Evolutionary conservation across 2,329 filamentous ascomycete genomes (phyloP), one percentile per base, ranked within the genome.

Genomic region (Sphaceloma murrayae): DNA sequence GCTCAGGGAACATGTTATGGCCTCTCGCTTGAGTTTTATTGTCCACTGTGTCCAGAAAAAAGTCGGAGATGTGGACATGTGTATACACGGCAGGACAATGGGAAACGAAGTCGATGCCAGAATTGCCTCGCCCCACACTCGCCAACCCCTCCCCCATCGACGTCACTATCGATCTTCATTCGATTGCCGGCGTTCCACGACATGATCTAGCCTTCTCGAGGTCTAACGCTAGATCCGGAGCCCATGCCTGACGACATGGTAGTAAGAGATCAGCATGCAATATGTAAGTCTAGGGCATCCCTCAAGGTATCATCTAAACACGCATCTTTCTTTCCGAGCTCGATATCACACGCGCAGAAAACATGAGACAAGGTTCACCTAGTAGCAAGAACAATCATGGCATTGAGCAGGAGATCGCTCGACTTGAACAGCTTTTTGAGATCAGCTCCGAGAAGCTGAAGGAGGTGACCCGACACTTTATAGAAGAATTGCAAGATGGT

Each of bases 401-500:
- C 24, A 40, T 40, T 11, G 32, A 27, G 61, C 61, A 72, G 39
- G 81, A 94, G 65, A 86, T 95, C 56, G 76, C 82, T 59, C 73
- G 75, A 50, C 74, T 95, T 14, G 88, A 95, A 67, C 73, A 84
- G 44, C 65, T 81, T 43, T 94, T 95, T 63, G 80, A 78, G 3
- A 77, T 94, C 32, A 74, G 81, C 52, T 71, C 72, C 1, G 65
- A 73, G 18, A 91, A 84, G 68, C 75, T 95, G 45, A 95, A 94
- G 73, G 63, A 81, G 51, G 86, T 95, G 56, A 87, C 85, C 18
- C 70, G 81, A 39, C 87, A 89, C 60, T 95, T 95, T 61, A 73
- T 88, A 32, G 74, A 74, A 24, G 89, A 95, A 68, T 75, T 96
- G 39, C 74, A 79, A 49, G 91, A 91, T 65, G 85, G 83, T 84